A percentile compares a stretch with the other conserved stretches of the same genome.
Conservation (phyloP, 192 early-diverging fungal genomes). For the Bifiguratus adelaidae region DNA sequence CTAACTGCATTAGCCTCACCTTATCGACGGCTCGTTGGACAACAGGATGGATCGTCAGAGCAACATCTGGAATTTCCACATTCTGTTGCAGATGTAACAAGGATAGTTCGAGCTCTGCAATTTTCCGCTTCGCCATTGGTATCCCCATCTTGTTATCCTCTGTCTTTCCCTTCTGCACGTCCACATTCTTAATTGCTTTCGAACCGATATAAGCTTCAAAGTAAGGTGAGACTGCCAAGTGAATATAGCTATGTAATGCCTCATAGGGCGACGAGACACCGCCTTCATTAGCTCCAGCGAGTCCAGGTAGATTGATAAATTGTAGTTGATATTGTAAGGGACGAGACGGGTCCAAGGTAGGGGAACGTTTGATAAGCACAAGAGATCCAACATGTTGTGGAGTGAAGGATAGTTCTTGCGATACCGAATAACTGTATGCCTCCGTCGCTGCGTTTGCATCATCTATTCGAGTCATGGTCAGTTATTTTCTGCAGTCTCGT, state of each 20-base stretch:
- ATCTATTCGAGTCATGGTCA: background rate
- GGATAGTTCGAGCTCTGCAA: constrained; percentile 94
- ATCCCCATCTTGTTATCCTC: constrained; percentile 77
- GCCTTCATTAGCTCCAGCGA: constrained; percentile 32
- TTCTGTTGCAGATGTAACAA: constrained; percentile 95
- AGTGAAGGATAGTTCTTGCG: constrained; percentile 66
- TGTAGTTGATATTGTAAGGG: constrained; percentile 76
- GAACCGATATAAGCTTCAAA: constrained; percentile 88
- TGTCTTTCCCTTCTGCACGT: constrained; percentile 29
- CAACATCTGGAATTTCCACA: constrained; percentile 92
- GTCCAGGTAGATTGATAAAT: constrained; percentile 84
- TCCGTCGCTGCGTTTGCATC: constrained; percentile 16
- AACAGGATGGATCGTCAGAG: constrained; percentile 76
- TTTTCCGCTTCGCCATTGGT: constrained; percentile 96
- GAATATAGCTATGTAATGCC: constrained; percentile 82
- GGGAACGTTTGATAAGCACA: constrained; percentile 66
- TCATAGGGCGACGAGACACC: constrained; percentile 66
- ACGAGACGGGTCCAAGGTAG: constrained; percentile 59
- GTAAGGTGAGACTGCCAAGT: constrained; percentile 89
- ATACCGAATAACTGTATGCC: constrained; percentile 42
- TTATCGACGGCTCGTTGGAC: constrained; percentile 58
- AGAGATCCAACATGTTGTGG: constrained; percentile 64
- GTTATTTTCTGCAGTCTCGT: background rate
- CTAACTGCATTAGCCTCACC: constrained; percentile 7
- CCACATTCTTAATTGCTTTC: constrained; percentile 43